Evolutionary conservation across 1,284 basidiomycete genomes (phyloP).

Genomic region (Sutorius eximius): DNA sequence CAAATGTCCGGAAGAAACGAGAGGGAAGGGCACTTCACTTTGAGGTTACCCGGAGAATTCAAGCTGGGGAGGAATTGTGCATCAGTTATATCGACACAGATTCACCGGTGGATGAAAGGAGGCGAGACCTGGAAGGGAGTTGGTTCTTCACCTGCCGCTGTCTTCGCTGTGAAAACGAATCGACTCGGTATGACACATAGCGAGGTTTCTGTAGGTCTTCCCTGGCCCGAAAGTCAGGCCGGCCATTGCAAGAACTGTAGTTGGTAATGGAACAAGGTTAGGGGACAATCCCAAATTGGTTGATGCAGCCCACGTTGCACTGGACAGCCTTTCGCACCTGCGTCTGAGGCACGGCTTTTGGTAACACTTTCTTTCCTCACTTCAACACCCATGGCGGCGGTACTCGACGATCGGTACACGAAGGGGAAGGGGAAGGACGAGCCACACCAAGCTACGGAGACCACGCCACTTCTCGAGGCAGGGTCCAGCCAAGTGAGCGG

Average conservation of each 20-base stretch:
- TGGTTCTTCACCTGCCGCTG: constrained; percentile 61
- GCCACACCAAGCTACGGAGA: constrained; percentile 30
- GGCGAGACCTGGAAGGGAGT: constrained; percentile 39
- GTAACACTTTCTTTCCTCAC: constrained; percentile 1
- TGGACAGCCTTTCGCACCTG: constrained; percentile 5
- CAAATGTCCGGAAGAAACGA: constrained; percentile 57
- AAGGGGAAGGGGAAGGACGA: constrained; percentile 36
- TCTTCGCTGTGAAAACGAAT: constrained; percentile 27
- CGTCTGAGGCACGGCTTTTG: background rate
- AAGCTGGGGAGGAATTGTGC: constrained; percentile 56
- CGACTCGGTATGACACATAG: background rate
- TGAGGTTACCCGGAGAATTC: constrained; percentile 45
- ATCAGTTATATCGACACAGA: constrained; percentile 54
- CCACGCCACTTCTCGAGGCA: constrained; percentile 34
- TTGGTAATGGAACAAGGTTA: background rate
- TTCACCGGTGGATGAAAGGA: constrained; percentile 39
- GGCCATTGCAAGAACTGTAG: background rate
- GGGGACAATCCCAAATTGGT: constrained; percentile 8
- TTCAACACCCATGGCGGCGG: constrained; percentile 24
- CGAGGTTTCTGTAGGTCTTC: background rate
- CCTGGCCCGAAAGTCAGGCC: background rate
- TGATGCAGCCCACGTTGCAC: constrained; percentile 20
- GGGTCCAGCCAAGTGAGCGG: constrained; percentile 20
- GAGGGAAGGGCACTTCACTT: constrained; percentile 49
- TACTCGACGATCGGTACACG: constrained; percentile 10